phyloP scores from a whole-genome alignment of 1,284 basidiomycete genomes.

The Rhodotorula sp. region DNA sequence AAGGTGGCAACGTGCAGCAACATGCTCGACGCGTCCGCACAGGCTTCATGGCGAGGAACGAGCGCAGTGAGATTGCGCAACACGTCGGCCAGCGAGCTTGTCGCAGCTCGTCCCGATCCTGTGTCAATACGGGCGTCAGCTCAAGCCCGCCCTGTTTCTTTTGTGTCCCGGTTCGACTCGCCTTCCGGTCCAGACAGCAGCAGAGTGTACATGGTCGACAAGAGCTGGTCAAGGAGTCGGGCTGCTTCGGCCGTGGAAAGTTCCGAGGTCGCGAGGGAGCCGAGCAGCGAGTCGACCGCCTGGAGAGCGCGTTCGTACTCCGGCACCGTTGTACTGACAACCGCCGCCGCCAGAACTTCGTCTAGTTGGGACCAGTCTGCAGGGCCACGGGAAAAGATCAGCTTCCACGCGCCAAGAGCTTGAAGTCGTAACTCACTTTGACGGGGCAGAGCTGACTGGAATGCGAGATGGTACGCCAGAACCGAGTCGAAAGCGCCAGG shows the following conservation, averaged over 20 bases:
- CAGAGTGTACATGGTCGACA: slow-evolving; percentile 14
- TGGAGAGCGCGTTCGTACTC: slow-evolving; percentile 27
- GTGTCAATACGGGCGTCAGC: background rate
- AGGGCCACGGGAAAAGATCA: background rate
- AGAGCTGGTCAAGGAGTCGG: background rate
- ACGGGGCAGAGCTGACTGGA: slow-evolving; percentile 7
- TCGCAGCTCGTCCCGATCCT: slow-evolving; percentile 31
- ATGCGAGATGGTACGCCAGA: slow-evolving; percentile 24
- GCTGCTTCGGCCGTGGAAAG: background rate
- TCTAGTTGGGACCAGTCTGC: slow-evolving; percentile 1
- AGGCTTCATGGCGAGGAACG: background rate
- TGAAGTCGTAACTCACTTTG: slow-evolving; percentile 1
- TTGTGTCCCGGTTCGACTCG: background rate
- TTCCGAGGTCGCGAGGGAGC: background rate
- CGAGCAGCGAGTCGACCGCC: slow-evolving; percentile 6
- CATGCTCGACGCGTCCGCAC: background rate
- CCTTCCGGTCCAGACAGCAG: slow-evolving; percentile 34
- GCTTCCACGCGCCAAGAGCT: no score
- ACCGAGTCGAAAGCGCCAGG: slow-evolving; percentile 23
- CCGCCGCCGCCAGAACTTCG: slow-evolving; percentile 3
- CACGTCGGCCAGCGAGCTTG: slow-evolving; percentile 21
- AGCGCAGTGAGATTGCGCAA: slow-evolving; percentile 28
- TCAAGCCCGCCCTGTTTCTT: background rate
- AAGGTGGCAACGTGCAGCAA: slow-evolving; percentile 26
- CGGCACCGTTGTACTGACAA: background rate